These are phyloP conservation scores for Aquilaria sinensis DNA, from an alignment of 345 rosid genomes.

Conservation along the genomic window DNA sequence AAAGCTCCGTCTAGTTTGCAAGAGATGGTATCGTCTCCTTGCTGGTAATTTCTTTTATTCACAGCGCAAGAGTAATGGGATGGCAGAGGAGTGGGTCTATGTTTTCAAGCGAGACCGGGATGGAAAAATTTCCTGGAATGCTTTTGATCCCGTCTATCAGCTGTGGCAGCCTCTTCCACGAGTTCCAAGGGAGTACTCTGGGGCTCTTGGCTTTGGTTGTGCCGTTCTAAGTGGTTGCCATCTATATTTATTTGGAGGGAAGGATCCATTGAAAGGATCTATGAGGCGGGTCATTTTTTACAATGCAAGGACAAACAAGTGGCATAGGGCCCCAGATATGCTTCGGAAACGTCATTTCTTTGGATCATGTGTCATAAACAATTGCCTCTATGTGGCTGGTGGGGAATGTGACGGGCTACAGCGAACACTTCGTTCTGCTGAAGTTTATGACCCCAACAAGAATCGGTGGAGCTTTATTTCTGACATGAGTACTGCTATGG, in stretches of 20 bases:
- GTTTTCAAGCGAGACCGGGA: slow-evolving; percentile 89
- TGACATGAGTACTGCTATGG: slow-evolving; percentile 99
- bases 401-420: slow-evolving; percentile 96
- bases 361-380: slow-evolving; percentile 91
- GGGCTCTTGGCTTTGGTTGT: slow-evolving; percentile 93
- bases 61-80: slow-evolving; percentile 66
- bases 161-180: slow-evolving; percentile 97
- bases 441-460: slow-evolving; percentile 89
- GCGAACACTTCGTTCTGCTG: slow-evolving; percentile 90
- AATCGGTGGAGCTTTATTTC: slow-evolving; percentile 81
- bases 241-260: slow-evolving; percentile 92
- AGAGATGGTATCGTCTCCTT: slow-evolving; percentile 78
- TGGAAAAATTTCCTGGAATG: slow-evolving; percentile 90
- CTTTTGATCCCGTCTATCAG: slow-evolving; percentile 76
- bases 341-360: slow-evolving; percentile 92
- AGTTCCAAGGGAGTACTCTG: slow-evolving; percentile 86
- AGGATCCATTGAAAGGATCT: slow-evolving; percentile 85
- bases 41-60: slow-evolving; percentile 76
- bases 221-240: slow-evolving; percentile 92
- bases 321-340: slow-evolving; percentile 97
- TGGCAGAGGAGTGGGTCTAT: slow-evolving; percentile 96
- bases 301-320: slow-evolving; percentile 88
- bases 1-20: slow-evolving; percentile 79
- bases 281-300: slow-evolving; percentile 85
- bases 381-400: slow-evolving; percentile 94